Evolutionary conservation across 768 basidiomycete genomes (phyloP), one percentile per base, ranked within the genome.

Genomic region (Leccinellum albellum): DNA sequence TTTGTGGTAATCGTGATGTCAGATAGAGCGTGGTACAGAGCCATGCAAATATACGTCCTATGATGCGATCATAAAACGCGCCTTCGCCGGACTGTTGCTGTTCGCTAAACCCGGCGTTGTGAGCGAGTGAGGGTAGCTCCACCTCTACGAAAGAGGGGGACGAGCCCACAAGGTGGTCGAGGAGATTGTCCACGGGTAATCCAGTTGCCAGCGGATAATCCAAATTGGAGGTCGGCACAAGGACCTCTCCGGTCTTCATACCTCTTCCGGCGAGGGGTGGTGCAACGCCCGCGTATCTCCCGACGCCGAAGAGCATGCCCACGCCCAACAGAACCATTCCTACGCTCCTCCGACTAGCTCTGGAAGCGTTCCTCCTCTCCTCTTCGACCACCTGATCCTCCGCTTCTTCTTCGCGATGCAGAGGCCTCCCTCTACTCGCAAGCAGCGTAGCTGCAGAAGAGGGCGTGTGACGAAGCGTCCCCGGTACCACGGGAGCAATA

Each of bases 41-140:
- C 97, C 97, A 99, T 9, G 97, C 95, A 54, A 89, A 94, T 53
- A 94, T 83, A 3, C 97, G 87, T 1, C 97, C 97, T 50, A 98
- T 74, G 24, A 94, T 68, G 49, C 83, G 87, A 65, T 94, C 82
- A 52, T 70, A 71, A 13, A 68, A 54, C 47, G 62, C 52, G 49
- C 61, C 42, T 67, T 66, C 9, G 46, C 72, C 64, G 35, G 64
- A 66, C 48, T 54, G 51, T 54, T 10, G 42, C 47, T 51, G 65
- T 29, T 54, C 53, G 49, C 20, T 46, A 12, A 59, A 56, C 8
- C 24, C 24, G 23, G 28, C 13, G 24, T 61, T 53, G 33, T 53
- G 46, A 24, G 46, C 54, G 42, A 55, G 42, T 17, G 50, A 37
- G 28, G 64, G 66, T 21, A 72, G n/a, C 10, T 66, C 60, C 44